phyloP scores from a whole-genome alignment of 148 eudicot genomes.

The Chenopodium quinoa region DNA sequence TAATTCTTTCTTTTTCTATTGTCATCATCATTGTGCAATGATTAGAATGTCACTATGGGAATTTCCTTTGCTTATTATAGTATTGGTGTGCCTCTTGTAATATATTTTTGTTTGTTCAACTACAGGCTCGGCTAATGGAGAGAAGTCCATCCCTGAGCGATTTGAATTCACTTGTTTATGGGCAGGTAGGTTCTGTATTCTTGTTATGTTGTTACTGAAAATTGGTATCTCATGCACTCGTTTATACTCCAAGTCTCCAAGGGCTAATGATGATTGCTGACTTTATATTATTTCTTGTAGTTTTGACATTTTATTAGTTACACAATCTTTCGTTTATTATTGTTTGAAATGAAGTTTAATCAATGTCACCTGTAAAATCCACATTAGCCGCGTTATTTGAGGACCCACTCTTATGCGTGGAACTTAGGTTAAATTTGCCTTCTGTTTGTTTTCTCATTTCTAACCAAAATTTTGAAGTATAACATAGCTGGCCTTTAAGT shows the following conservation, averaged over 20 bases:
- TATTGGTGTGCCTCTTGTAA: neutral
- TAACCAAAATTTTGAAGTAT: neutral
- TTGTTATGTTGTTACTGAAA: neutral
- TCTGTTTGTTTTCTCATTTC: slow-evolving; percentile 7
- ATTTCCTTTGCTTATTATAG: neutral
- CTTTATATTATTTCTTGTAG: neutral
- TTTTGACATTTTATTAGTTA: neutral
- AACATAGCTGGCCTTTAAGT: neutral
- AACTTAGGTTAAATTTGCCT: neutral
- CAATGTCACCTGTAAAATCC: neutral
- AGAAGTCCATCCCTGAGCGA: slow-evolving; percentile 93
- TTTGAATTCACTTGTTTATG: slow-evolving; percentile 83
- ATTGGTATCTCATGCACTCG: neutral
- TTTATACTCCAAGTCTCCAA: neutral
- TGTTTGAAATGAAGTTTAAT: neutral
- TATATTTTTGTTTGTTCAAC: slow-evolving; percentile 14
- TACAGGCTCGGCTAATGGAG: slow-evolving; percentile 79
- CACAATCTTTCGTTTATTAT: neutral
- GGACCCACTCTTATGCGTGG: neutral
- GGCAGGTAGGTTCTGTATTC: slow-evolving; percentile 54
- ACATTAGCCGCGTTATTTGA: neutral
- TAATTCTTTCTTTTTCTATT: neutral
- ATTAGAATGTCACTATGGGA: neutral
- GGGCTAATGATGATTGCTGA: neutral
- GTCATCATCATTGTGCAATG: neutral